Base-by-base conservation (phyloP, 306 rosid genomes). In the Hylodesmum podocarpum region DNA sequence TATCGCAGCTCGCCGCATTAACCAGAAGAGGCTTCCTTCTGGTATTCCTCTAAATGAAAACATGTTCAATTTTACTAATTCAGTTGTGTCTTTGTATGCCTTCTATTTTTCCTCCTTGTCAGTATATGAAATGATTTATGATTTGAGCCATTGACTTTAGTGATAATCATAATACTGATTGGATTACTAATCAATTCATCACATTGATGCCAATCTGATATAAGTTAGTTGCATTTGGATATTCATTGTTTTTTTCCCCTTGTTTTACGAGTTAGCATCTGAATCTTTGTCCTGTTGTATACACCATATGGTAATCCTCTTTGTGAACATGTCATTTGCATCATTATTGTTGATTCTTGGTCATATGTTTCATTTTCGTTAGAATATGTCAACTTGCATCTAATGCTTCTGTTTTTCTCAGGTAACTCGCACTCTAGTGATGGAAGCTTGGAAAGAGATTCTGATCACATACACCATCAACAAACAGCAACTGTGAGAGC, bases 1-100 rank as follows among this genome's bases (percentile, higher is more conserved):
- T 22, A 74, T 91, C 66, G 57, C 90, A 2, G 84, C 90, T 22
- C 89, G 85, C 66, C 81, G 88, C 34, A 72, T 83, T 75, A 46
- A 70, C 88, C 98, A 82, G 78, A 91, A 87, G 87, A 85, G 87
- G 72, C 87, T 88, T 82, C 87, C 92, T 80, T 66, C 88, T 53
- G 90, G 93, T 91, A 87, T 27, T 78, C 14, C 58, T 43, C 73
- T 41, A 0, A 34, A 6, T 66, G 40, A 8, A 47, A 70, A 21
- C 25, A 27, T 36, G 47, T 28, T 75, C 28, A 36, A 47, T 68
- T 66, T 40, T 51, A 22, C 62, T 63, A 4, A 36, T 62, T 76
- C 24, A 28, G 29, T 63, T 33, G n/a, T 78, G 73, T 54, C 55
- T 24, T 44, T 22, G n/a, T 24, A 6, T 53, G 1, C 31, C 58